Evolutionary conservation across 257 asterid genomes (phyloP).

Genomic region (Plantago ovata): DNA sequence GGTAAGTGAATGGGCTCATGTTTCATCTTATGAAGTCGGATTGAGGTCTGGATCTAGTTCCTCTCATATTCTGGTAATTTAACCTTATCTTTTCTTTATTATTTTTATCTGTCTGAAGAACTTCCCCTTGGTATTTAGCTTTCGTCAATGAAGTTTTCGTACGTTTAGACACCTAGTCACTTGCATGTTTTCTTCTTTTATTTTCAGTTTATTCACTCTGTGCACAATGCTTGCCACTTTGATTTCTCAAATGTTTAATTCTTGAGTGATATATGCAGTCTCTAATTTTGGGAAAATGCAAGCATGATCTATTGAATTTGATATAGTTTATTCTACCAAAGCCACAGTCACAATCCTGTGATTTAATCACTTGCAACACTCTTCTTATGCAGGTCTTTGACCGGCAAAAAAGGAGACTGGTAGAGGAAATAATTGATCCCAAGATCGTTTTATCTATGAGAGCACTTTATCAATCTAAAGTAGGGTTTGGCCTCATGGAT

Average conservation of each 20-base stretch:
- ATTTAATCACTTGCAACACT: slow-evolving; percentile 2
- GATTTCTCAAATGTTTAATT: too few species aligned
- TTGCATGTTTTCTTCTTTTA: too few species aligned
- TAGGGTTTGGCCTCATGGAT: slow-evolving; percentile 94
- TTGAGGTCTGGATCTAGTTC: slow-evolving; percentile 95
- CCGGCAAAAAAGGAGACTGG: slow-evolving; percentile 80
- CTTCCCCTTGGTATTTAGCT: neutral
- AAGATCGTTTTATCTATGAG: slow-evolving; percentile 94
- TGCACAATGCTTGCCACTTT: too few species aligned
- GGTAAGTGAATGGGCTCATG: slow-evolving; percentile 96
- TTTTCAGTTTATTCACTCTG: too few species aligned
- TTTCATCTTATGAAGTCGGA: slow-evolving; percentile 91
- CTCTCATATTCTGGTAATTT: slow-evolving; percentile 82
- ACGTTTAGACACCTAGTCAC: too few species aligned
- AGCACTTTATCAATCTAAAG: slow-evolving; percentile 89
- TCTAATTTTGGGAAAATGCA: neutral
- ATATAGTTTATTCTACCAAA: slow-evolving; percentile 7
- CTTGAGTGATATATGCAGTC: too few species aligned
- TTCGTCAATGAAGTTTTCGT: too few species aligned
- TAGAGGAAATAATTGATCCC: slow-evolving; percentile 91
- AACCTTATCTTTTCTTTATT: slow-evolving; percentile 10
- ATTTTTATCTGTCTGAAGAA: slow-evolving; percentile 2
- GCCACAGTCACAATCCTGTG: slow-evolving; percentile 10
- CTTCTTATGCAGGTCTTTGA: slow-evolving; percentile 68
- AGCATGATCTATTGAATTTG: too few species aligned